Evolutionary conservation across 2,329 filamentous ascomycete species (phyloP), one percentile per base, ranked within the genome.

Genomic region (Venturia carpophila): DNA sequence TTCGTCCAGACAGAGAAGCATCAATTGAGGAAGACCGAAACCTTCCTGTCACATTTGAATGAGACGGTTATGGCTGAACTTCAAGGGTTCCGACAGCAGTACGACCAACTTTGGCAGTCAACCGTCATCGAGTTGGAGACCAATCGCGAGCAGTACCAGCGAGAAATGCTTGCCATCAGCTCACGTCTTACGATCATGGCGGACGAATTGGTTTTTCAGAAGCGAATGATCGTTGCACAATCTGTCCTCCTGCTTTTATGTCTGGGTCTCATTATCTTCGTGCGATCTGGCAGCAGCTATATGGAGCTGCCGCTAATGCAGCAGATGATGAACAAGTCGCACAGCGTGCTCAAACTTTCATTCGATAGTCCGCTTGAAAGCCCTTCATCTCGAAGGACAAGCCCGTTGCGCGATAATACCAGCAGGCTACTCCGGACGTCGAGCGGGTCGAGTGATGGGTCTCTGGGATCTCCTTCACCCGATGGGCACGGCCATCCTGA

Each of bases 51-150:
- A 67, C 85, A 86, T 45, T 81, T 99, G n/a, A 99, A 99, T 74
- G 82, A 81, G 60, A 97, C 92, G 0, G 91, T 97, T 0, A 82
- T 96, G 47, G 82, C 84, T 19, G 94, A 99, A 74, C 80, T 96
- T 43, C 85, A 85, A 67, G 85, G 83, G 62, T 88, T 94, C 68
- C 60, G 91, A 63, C 85, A 87, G 66, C 90, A 97, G 74, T 97
- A 97, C 75, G 93, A 97, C 73, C 91, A 97, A 72, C 87, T 97
- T 15, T 97, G 93, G 92, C 92, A 96, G 75, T 93, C 90, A 24
- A 97, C 95, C 13, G 88, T 97, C 27, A 87, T 96, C 65, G 92
- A 95, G 39, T 84, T 97, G 17, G 92, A 97, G 73, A 87, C 87
- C 52, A 93, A 97, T 74, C 87, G 91, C 52, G 89, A 96, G 72